Evolutionary conservation across 2,329 filamentous ascomycete species (phyloP), one percentile per base, ranked within the genome.

Genomic region (Pseudopithomyces maydicus): DNA sequence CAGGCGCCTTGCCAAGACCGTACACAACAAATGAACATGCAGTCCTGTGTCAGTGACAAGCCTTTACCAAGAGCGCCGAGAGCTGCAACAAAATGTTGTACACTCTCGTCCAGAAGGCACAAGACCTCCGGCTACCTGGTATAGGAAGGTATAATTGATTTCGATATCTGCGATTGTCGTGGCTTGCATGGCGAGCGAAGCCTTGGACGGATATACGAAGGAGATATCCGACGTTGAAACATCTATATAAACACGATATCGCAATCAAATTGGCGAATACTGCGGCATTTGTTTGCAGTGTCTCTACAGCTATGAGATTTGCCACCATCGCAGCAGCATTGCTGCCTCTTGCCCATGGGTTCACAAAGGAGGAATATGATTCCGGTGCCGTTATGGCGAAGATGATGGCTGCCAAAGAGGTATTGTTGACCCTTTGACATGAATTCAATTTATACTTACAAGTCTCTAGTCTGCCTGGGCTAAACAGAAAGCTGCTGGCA

Each of bases 351-450:
- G 71, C 63, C 50, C 59, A 63, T n/a, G 72, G 66, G 49, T 64
- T 65, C 54, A 58, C 66, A 15, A 67, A 68, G 54, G 59, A 67
- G 53, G 60, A 74, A 52, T 74, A 74, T 60, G 65, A 65, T 44
- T 73, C 69, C 38, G 72, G 72, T 52, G 64, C 65, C 36, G 70
- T 74, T 49, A 73, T 74, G 72, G 61, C 65, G 19, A 60, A 67
- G 45, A 74, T 74, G 72, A 74, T 74, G 72, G 49, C 45, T 15
- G 62, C 64, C 10, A 74, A 74, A 56, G 72, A 74, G 67, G 70
- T 72, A 61, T 23, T 53, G 22, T 15, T 10, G 32, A 10, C 23
- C n/a, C 14, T 22, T 20, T 32, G 4, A 14, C 10, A 6, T 14
- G 12, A 3, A 15, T 39, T 14, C 33, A 3, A 20, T n/a, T n/a